Percentiles rank a stretch among this genome's conserved stretches.
Evolutionary conservation across 257 asterid genomes (phyloP).

Genomic region (Euphrasia confusa): DNA sequence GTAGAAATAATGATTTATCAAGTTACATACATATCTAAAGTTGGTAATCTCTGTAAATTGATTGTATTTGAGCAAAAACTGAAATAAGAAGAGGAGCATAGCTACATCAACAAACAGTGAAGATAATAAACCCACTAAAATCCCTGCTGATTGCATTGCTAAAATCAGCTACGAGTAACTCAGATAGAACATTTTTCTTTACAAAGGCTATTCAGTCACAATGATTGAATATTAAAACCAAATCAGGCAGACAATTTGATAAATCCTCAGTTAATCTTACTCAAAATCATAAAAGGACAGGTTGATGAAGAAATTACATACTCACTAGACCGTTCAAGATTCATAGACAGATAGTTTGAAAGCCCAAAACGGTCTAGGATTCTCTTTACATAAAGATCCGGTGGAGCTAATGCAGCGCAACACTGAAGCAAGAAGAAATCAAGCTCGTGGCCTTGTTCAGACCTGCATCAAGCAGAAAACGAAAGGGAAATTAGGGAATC

Average conservation of each 20-base stretch:
- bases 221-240: slow-evolving; percentile 17
- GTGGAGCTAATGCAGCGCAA: slow-evolving; percentile 96
- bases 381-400: slow-evolving; percentile 73
- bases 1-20: neutral
- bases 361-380: slow-evolving; percentile 89
- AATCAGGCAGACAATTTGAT: slow-evolving; percentile 15
- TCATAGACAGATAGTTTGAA: slow-evolving; percentile 59
- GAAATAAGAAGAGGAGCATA: no score
- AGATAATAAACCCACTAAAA: neutral
- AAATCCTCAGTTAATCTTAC: slow-evolving; percentile 9
- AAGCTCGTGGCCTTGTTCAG: slow-evolving; percentile 88
- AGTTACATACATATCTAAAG: neutral
- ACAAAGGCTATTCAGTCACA: slow-evolving; percentile 6
- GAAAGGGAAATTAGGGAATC: slow-evolving; percentile 15
- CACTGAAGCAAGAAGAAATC: slow-evolving; percentile 95
- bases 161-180: slow-evolving; percentile 16
- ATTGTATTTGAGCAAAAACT: no score
- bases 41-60: no score
- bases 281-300: slow-evolving; percentile 23
- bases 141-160: slow-evolving; percentile 1
- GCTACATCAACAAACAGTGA: neutral
- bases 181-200: slow-evolving; percentile 10
- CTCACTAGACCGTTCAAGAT: slow-evolving; percentile 85
- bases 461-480: slow-evolving; percentile 49
- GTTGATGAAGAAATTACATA: slow-evolving; percentile 49